Base-by-base conservation (phyloP, 345 rosid species). In the Cardamine chenopodiifolia region DNA sequence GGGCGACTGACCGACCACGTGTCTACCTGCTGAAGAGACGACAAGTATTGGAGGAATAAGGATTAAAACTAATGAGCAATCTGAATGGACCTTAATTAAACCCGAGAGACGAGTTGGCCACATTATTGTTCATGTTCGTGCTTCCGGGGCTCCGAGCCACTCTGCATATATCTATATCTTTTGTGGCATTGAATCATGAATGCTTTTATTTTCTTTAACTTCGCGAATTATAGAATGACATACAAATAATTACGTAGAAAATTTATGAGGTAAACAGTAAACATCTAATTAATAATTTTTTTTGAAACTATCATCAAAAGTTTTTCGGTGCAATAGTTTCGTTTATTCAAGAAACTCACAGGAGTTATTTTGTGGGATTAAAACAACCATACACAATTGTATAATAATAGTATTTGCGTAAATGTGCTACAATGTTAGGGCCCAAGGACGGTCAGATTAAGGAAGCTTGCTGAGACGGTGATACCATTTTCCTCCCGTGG, bases 1-100 rank as follows among this genome's bases (percentile, higher is more conserved):
- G 50, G 45, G 48, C 34, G 37, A 49, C n/a, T 20, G 22, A 32
- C 34, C 60, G 22, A 32, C 34, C 60, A 50, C 20, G 71, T 67
- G 61, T 32, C 48, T 35, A 31, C 26, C 19, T 28, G 40, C 19
- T 17, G 54, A 45, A 63, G 55, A 64, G 40, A 5, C 7, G 18
- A 47, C 25, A 39, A 48, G 42, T 47, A 47, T 28, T 29, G n/a
- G 15, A 58, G 14, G 22, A 32, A 32, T 31, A n/a, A 17, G 14
- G 42, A 31, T 31, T 9, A n/a, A 45, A 18, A 42, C 20, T 8
- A 42, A 37, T 37, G 12, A 14, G 48, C 4, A 1, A 63, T 20
- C 1, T 29, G 42, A 37, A 40, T 40, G 29, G 13, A 65, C 44
- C 55, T 11, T 64, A 44, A 17, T 10, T n/a, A 63, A 63, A 42